These are phyloP conservation scores for Acanthamoeba comandoni DNA, from an alignment of 208 protist genomes.

Conservation along the genomic window DNA sequence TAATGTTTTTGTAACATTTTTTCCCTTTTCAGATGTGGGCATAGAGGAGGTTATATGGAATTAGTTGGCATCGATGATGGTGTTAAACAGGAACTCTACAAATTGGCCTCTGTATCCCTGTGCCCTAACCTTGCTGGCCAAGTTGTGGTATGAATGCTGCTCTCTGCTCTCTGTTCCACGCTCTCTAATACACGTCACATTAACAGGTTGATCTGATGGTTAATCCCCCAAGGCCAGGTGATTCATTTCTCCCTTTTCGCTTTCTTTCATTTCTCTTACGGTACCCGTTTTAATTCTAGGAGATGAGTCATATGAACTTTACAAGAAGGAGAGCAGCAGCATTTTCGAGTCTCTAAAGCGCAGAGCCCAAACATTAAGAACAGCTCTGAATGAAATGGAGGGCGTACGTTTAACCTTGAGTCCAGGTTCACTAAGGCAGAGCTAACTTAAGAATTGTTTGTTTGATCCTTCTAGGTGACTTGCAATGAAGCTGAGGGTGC, in stretches of 20 bases:
- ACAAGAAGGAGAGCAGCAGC: constrained; percentile 90
- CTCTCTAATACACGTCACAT: too few relatives aligned
- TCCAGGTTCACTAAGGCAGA: too few relatives aligned
- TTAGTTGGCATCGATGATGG: constrained; percentile 83
- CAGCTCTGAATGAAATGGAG: constrained; percentile 92
- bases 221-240: constrained; percentile 92
- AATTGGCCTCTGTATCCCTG: constrained; percentile 95
- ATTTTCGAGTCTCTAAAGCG: constrained; percentile 90
- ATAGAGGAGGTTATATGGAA: constrained; percentile 97
- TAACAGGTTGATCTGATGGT: constrained; percentile 94
- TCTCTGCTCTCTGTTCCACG: too few relatives aligned
- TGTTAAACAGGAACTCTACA: constrained; percentile 93
- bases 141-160: not conserved
- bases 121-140: constrained; percentile 93
- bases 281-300: too few relatives aligned
- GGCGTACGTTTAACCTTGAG: not conserved
- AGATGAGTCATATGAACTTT: constrained; percentile 90
- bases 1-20: not conserved
- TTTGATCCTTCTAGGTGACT: constrained; percentile 82
- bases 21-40: constrained; percentile 91
- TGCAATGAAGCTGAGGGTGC: constrained; percentile 93
- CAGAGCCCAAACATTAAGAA: constrained; percentile 82
- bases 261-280: too few relatives aligned
- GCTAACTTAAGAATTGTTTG: too few relatives aligned
- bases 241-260: constrained; percentile 77